Evolutionary conservation across 1,284 basidiomycete genomes (phyloP).

Genomic region (Somion occarium): DNA sequence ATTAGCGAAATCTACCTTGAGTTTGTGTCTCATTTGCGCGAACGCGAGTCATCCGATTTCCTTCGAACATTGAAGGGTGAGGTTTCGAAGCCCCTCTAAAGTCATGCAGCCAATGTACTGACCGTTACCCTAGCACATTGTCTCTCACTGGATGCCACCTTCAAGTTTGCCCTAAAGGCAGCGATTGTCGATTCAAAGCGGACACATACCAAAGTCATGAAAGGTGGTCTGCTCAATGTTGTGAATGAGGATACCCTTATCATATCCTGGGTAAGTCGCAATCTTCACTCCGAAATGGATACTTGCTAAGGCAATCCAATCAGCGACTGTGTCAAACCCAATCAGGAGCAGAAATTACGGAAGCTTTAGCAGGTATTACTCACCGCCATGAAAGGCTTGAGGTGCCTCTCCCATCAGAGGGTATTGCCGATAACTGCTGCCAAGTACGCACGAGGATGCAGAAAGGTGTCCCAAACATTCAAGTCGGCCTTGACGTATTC

Average conservation of each 20-base stretch:
- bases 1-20: conserved; percentile 13
- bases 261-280: conserved; percentile 14
- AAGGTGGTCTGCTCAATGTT: conserved; percentile 15
- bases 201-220: conserved; percentile 4
- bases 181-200: conserved; percentile 3
- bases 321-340: conserved; percentile 20
- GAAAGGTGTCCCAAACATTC: conserved; percentile 8
- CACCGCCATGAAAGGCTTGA: conserved; percentile 11
- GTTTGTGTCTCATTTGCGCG: conserved; percentile 8
- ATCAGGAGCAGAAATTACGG: conserved; percentile 14
- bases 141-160: conserved; percentile 14
- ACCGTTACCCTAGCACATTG: not conserved
- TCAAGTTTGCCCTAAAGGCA: conserved; percentile 36
- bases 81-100: not conserved
- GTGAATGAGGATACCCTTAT: conserved; percentile 21
- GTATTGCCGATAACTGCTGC: conserved; percentile 23
- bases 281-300: not conserved
- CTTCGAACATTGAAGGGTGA: conserved; percentile 12
- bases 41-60: conserved; percentile 10
- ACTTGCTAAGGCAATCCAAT: not conserved
- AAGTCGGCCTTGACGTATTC: conserved; percentile 13
- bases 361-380: conserved; percentile 17
- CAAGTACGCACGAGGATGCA: conserved; percentile 13
- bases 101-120: not conserved
- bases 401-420: conserved; percentile 14